Evolutionary conservation across 2,329 filamentous ascomycete species (phyloP), one percentile per base, ranked within the genome.

Genomic region (Aspergillus felis): DNA sequence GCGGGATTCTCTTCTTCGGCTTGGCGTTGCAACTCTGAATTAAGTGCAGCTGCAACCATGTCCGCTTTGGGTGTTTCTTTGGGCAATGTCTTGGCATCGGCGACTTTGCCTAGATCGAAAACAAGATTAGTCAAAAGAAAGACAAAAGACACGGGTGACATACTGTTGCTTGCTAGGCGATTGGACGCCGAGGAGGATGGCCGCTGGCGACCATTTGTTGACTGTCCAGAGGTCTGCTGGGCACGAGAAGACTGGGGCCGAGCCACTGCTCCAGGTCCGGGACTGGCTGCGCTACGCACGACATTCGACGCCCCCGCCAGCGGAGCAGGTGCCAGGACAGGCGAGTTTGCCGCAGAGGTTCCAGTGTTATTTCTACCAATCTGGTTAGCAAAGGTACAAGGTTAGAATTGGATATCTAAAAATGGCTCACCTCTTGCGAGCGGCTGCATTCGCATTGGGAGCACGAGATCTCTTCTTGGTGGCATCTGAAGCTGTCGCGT

Each of bases 321-420:
- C 20, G 91, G 90, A 1, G 92, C 93, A 1, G 91, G 88, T n/a
- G 86, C 84, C 62, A 88, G 79, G 2, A 87, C 87, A 20, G 89
- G 86, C 1, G 90, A 90, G 66, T 86, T 83, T 57, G 80, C 82
- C 27, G 79, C 77, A 61, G 78, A 73, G 65, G 72, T 79, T 64
- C 73, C 74, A 60, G 80, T 77, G 64, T 79, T 76, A 67, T 77
- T 79, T 67, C 78, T 77, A 29, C 50, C n/a, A 42, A 22, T 25
- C 25, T 41, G 24, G 32, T 38, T 20, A 54, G 20, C 20, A 24
- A 50, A 3, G 22, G 32, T 35, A 14, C 44, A 48, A 29, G 6
- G 35, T 32, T 4, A 29, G 49, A 1, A 25, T 24, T 50, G 57
- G 14, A 22, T 12, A 3, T n/a, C 22, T 28, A 38, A 17, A 58